Percentiles rank a stretch among this genome's conserved stretches.
phyloP scores from a whole-genome alignment of 2,329 filamentous ascomycete genomes.

The Pestalotiopsis sp. region DNA sequence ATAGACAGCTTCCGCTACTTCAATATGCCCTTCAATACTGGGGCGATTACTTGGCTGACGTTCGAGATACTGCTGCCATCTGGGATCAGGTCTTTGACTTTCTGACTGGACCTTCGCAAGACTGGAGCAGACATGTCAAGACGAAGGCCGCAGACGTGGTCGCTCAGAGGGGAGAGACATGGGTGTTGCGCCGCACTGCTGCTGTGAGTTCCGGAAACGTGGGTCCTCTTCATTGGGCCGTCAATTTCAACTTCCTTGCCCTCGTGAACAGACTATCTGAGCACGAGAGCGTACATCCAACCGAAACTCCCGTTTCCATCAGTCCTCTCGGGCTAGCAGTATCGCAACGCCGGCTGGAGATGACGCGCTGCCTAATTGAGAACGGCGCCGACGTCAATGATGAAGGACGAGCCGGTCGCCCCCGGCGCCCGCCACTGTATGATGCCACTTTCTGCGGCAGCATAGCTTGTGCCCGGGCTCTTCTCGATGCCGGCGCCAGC shows the following conservation, averaged over 20 bases:
- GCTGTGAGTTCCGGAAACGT: background rate
- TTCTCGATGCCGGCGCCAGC: background rate
- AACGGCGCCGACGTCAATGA: background rate
- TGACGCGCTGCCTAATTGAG: background rate
- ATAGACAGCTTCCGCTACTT: background rate
- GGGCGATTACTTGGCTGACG: background rate
- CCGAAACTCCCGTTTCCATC: background rate
- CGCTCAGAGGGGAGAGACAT: background rate
- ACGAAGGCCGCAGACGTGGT: background rate
- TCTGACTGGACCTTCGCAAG: background rate
- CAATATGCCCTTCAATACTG: background rate
- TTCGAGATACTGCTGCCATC: background rate
- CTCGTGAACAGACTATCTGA: background rate
- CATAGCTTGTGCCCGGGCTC: background rate
- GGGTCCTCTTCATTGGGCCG: background rate
- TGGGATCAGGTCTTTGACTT: background rate
- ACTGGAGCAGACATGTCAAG: background rate
- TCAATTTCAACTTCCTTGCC: background rate
- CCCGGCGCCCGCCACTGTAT: background rate
- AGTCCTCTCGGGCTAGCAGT: background rate
- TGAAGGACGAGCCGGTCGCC: background rate
- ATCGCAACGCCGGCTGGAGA: background rate
- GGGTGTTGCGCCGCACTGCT: background rate
- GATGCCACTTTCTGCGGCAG: background rate
- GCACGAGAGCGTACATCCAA: background rate